Conservation (phyloP, 2,329 filamentous ascomycete species). For the Zalaria obscura region DNA sequence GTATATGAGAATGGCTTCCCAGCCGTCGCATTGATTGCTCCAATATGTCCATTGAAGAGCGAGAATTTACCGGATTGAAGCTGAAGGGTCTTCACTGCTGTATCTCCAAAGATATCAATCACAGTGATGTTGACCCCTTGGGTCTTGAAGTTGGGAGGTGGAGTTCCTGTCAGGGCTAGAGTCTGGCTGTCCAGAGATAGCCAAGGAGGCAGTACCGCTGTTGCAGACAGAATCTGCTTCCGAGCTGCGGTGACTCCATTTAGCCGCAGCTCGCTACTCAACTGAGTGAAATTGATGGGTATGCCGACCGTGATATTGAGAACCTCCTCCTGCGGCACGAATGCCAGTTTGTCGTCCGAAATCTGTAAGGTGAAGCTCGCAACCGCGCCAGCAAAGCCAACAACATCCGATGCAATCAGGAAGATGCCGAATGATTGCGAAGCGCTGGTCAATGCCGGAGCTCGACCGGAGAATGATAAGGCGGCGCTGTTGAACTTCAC, state of each 20-base stretch:
- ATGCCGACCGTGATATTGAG: slow-evolving; percentile 43
- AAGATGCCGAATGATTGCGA: slow-evolving; percentile 60
- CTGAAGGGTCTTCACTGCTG: slow-evolving; percentile 40
- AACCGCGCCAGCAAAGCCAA: slow-evolving; percentile 58
- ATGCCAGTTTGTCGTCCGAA: slow-evolving; percentile 54
- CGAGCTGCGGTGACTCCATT: slow-evolving; percentile 33
- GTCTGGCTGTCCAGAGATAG: slow-evolving; percentile 48
- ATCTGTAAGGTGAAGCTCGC: slow-evolving; percentile 59
- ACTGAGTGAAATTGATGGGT: slow-evolving; percentile 28
- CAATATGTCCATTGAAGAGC: slow-evolving; percentile 29
- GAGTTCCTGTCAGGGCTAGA: slow-evolving; percentile 50
- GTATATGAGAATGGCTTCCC: slow-evolving; percentile 35
- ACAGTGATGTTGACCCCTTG: slow-evolving; percentile 49
- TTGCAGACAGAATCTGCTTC: neutral
- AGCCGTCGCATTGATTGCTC: slow-evolving; percentile 31
- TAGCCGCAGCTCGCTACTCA: slow-evolving; percentile 39
- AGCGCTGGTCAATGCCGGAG: slow-evolving; percentile 50
- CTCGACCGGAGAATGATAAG: slow-evolving; percentile 56
- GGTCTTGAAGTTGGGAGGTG: slow-evolving; percentile 43
- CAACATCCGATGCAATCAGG: slow-evolving; percentile 64
- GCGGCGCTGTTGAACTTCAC: slow-evolving; percentile 52
- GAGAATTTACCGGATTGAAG: slow-evolving; percentile 18
- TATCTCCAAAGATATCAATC: slow-evolving; percentile 44
- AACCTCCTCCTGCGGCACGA: slow-evolving; percentile 41
- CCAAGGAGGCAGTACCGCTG: slow-evolving; percentile 46